Evolutionary conservation across 176 grass and related monocot species (phyloP), one percentile per base, ranked within the genome.

Genomic region (Zoysia pacifica): DNA sequence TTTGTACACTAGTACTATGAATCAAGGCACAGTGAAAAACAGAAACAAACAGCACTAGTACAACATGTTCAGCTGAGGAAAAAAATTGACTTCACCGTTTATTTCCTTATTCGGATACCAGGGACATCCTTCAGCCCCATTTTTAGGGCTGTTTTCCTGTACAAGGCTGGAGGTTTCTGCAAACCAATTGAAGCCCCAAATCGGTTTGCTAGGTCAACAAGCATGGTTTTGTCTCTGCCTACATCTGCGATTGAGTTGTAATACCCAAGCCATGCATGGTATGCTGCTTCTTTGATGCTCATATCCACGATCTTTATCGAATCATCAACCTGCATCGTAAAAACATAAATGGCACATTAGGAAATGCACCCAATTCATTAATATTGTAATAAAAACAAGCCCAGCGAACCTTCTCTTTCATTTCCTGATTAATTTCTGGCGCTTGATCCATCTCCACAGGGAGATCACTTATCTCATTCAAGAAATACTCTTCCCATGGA

Each of bases 401-500:
- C 20, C 74, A 72, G 56, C 66, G 18, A 61, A 97, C 95, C 91
- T 89, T 94, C 15, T 85, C 87, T 43, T 92, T 94, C 77, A 88
- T 89, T 65, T 92, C 83, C 79, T 45, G 48, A 66, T 92, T 77
- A 55, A 93, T 87, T 13, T 86, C 53, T 66, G 90, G 95, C 38
- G 78, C 72, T 75, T 53, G 83, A 75, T 42, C 74, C 70, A 87
- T 94, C 75, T 92, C 70, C 58, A 94, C 37, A 1, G 91, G 91
- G 5, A 97, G 91, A 87, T 93, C 88, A 76, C 86, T 79, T 89
- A 97, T 79, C 74, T 94, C 83, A 81, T 91, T 85, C 82, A 97
- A 78, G 87, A 97, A 97, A 87, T 94, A 93, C 58, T 94, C 87
- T 89, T 97, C 95, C 90, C 92, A 97, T 48, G 91, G 90, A 2